Evolutionary conservation across 495 filamentous ascomycete genomes (phyloP).

Genomic region (Penicillium dipodomyicola): DNA sequence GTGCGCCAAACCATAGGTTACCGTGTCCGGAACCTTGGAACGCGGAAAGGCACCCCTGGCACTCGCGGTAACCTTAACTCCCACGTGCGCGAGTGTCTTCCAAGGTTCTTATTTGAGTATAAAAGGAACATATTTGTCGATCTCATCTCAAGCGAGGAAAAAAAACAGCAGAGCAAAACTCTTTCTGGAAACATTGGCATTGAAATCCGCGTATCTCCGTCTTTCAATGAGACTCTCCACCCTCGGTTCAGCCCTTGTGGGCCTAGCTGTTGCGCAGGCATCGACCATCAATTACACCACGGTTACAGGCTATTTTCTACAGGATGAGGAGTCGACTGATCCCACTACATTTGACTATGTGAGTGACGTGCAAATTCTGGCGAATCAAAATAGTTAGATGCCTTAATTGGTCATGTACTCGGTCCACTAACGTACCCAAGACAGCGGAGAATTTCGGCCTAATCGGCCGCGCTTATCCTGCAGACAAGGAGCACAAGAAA

Average conservation of each 20-base stretch:
- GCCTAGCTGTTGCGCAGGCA: constrained; percentile 25
- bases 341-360: constrained; percentile 66
- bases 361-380: constrained; percentile 13
- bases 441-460: constrained; percentile 65
- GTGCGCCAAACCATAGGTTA: background rate
- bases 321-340: constrained; percentile 65
- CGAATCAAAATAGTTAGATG: background rate
- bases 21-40: background rate
- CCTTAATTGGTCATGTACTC: background rate
- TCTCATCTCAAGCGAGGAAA: background rate
- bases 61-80: too few species aligned
- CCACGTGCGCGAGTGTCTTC: background rate
- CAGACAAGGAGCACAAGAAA: constrained; percentile 40
- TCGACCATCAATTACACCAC: constrained; percentile 57
- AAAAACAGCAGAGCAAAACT: background rate
- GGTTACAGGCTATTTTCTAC: constrained; percentile 67
- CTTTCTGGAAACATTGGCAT: background rate
- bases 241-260: constrained; percentile 23
- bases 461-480: constrained; percentile 56
- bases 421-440: constrained; percentile 17
- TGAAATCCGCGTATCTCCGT: constrained; percentile 6
- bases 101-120: background rate
- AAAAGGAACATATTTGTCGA: constrained; percentile 14
- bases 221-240: constrained; percentile 33
- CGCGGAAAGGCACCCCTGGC: too few species aligned